A percentile compares a stretch with the other conserved stretches of the same genome.
Evolutionary conservation across 345 rosid genomes (phyloP).

Genomic region (Boechera retrofracta): DNA sequence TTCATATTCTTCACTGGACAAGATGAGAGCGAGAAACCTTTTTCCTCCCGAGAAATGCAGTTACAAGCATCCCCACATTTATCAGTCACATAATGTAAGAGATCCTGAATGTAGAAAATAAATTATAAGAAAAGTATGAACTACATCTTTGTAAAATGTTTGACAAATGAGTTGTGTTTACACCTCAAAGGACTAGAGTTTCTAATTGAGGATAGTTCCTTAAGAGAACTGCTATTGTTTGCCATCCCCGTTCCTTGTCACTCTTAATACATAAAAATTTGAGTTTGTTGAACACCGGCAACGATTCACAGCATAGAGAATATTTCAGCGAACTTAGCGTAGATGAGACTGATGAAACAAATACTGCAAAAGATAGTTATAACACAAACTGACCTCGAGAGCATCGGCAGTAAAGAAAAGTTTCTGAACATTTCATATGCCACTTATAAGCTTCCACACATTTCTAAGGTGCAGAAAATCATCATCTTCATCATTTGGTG

Average conservation of each 20-base stretch:
- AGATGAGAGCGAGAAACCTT: not conserved
- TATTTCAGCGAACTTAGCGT: no score
- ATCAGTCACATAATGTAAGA: constrained; percentile 21
- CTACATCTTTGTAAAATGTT: not conserved
- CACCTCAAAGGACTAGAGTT: constrained; percentile 17
- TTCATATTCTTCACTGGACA: constrained; percentile 6
- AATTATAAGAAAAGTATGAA: not conserved
- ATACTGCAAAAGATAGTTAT: not conserved
- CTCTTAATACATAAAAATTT: not conserved
- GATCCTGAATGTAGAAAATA: not conserved
- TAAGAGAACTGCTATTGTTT: constrained; percentile 23
- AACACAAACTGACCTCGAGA: constrained; percentile 26
- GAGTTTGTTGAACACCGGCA: constrained; percentile 14
- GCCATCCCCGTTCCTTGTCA: not conserved
- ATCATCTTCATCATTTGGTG: not conserved
- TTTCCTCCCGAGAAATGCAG: constrained; percentile 4
- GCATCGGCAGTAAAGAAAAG: constrained; percentile 5
- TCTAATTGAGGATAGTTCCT: constrained; percentile 16
- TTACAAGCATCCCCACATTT: constrained; percentile 31
- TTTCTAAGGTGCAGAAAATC: not conserved
- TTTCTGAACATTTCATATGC: constrained; percentile 10
- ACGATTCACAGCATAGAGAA: not conserved
- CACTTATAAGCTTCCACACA: constrained; percentile 18
- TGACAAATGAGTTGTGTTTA: constrained; percentile 8
- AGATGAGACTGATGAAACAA: not conserved